A percentile compares a stretch with the other conserved stretches of the same genome.
Conservation (phyloP, 2,329 filamentous ascomycete species). For the Cordyceps fumosorosea region DNA sequence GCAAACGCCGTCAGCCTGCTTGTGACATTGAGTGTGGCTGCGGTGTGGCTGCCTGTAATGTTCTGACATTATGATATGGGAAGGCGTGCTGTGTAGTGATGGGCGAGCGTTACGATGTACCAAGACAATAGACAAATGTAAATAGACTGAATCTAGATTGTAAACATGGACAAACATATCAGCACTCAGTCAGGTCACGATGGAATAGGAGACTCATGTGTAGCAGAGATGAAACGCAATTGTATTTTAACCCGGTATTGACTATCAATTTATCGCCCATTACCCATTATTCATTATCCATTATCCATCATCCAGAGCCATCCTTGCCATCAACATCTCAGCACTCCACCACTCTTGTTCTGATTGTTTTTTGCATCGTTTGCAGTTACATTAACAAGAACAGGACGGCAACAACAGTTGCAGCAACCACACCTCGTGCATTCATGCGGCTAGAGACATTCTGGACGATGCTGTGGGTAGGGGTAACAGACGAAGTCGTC, state of each 20-base stretch:
- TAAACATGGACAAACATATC: not conserved
- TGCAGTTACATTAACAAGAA: not conserved
- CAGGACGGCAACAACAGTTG: not conserved
- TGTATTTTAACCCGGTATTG: conserved; percentile 3
- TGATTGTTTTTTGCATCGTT: not conserved
- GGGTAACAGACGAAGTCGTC: not conserved
- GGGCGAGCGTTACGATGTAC: not conserved
- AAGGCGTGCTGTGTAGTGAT: not conserved
- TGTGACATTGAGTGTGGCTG: not conserved
- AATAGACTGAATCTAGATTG: not conserved
- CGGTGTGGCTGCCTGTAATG: not conserved
- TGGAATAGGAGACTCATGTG: not conserved
- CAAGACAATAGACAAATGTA: not conserved
- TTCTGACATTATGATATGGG: not conserved
- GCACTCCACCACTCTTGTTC: not conserved
- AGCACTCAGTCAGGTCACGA: not conserved
- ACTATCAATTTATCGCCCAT: not conserved
- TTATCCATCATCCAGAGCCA: not conserved
- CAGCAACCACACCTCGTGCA: not conserved
- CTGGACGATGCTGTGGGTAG: not conserved
- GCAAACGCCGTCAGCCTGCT: not conserved
- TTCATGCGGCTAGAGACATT: not conserved
- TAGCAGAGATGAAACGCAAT: conserved; percentile 2
- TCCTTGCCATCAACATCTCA: not conserved
- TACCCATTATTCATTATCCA: not conserved